phyloP scores from a whole-genome alignment of 805 yeast species.

The Cyberlindnera veronae region DNA sequence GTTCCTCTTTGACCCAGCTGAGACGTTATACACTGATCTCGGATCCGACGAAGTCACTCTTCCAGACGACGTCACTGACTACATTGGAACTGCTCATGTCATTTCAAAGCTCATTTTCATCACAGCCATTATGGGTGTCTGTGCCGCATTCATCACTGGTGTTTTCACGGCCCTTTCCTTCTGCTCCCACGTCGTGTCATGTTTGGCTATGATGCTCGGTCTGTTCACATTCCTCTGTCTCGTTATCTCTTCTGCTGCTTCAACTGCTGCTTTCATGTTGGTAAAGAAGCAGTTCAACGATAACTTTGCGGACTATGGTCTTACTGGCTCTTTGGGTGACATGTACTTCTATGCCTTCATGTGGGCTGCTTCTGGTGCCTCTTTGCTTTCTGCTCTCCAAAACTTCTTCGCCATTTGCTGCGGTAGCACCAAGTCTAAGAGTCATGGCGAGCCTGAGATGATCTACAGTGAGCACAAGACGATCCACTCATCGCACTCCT shows the following conservation, averaged over 20 bases:
- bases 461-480: slow-evolving; percentile 16
- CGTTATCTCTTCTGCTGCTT: slow-evolving; percentile 47
- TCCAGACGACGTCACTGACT: slow-evolving; percentile 51
- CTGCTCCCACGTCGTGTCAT: slow-evolving; percentile 43
- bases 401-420: slow-evolving; percentile 38
- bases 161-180: slow-evolving; percentile 43
- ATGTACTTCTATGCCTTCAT: slow-evolving; percentile 50
- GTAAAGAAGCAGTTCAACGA: slow-evolving; percentile 51
- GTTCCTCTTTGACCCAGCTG: slow-evolving; percentile 53
- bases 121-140: slow-evolving; percentile 48
- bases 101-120: slow-evolving; percentile 59
- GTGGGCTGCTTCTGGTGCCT: slow-evolving; percentile 60
- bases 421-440: slow-evolving; percentile 28
- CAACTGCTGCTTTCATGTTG: slow-evolving; percentile 58
- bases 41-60: slow-evolving; percentile 32
- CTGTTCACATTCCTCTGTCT: slow-evolving; percentile 37
- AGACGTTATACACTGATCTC: slow-evolving; percentile 26
- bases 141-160: slow-evolving; percentile 38
- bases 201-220: slow-evolving; percentile 43
- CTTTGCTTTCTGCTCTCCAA: slow-evolving; percentile 36
- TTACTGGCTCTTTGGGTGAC: slow-evolving; percentile 46
- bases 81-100: slow-evolving; percentile 41
- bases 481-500: too few species aligned
- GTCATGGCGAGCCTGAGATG: slow-evolving; percentile 17
- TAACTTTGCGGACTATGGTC: slow-evolving; percentile 46